Evolutionary conservation across 2,329 filamentous ascomycete genomes (phyloP).

Genomic region (Sporothrix euskadiensis): DNA sequence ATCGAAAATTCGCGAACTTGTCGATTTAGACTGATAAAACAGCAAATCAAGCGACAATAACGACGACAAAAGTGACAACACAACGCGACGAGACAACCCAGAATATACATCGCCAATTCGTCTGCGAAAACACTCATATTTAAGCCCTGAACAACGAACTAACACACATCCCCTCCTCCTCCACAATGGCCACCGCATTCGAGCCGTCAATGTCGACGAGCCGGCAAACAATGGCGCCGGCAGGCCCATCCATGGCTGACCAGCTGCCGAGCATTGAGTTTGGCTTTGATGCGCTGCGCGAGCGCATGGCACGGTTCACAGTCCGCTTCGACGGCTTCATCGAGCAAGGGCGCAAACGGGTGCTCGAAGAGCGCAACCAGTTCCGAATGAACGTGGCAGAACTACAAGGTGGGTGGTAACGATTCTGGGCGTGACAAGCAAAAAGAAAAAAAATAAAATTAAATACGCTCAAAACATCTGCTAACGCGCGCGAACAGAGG

Average conservation of each 20-base stretch:
- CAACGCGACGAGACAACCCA: not conserved
- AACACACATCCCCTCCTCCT: not conserved
- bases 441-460: not conserved
- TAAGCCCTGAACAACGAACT: not conserved
- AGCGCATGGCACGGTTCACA: constrained; percentile 92
- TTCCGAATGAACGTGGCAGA: constrained; percentile 90
- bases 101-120: not conserved
- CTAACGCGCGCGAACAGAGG: constrained; percentile 59
- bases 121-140: not conserved
- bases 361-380: constrained; percentile 89
- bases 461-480: not conserved
- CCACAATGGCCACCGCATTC: constrained; percentile 60
- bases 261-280: constrained; percentile 89
- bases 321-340: constrained; percentile 91
- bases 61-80: not conserved
- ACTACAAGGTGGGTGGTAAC: constrained; percentile 67
- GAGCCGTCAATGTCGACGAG: constrained; percentile 69
- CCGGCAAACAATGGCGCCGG: constrained; percentile 59
- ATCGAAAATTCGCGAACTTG: constrained; percentile 1
- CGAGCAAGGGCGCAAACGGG: constrained; percentile 82
- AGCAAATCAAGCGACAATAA: not conserved
- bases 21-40: not conserved
- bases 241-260: constrained; percentile 65
- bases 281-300: constrained; percentile 91
- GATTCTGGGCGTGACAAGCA: not conserved